Conservation (phyloP, 2,329 filamentous ascomycete genomes). For the Exophiala aquamarina region DNA sequence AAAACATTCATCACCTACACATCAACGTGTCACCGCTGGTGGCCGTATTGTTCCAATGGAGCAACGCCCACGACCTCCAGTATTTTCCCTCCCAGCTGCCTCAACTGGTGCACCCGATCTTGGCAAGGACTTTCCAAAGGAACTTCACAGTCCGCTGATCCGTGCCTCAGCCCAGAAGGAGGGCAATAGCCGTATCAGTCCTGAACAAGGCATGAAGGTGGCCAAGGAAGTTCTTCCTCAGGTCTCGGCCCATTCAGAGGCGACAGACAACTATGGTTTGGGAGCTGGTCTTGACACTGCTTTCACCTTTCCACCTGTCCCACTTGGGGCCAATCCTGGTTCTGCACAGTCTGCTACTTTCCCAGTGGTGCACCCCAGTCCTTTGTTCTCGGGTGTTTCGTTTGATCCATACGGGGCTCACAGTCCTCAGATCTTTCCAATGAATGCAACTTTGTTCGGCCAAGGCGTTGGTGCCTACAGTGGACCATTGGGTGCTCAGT, state of each 20-base stretch:
- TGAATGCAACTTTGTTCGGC: background rate
- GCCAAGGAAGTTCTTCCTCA: too few species aligned
- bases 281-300: too few species aligned
- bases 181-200: too few species aligned
- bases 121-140: too few species aligned
- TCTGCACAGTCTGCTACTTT: background rate
- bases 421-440: background rate
- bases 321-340: too few species aligned
- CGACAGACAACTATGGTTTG: too few species aligned
- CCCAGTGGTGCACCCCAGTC: background rate
- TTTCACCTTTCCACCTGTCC: too few species aligned
- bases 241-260: too few species aligned
- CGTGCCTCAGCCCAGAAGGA: too few species aligned
- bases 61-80: conserved; percentile 34
- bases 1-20: conserved; percentile 48
- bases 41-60: conserved; percentile 51
- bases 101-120: background rate
- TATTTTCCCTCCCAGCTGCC: conserved; percentile 32
- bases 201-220: too few species aligned
- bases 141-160: too few species aligned
- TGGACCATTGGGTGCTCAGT: background rate
- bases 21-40: conserved; percentile 50
- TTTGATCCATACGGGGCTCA: background rate
- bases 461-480: background rate
- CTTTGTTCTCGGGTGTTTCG: background rate